A percentile compares a stretch with the other conserved stretches of the same genome.
Evolutionary conservation across 345 rosid genomes (phyloP).

Genomic region (Zanthoxylum bungeanum): DNA sequence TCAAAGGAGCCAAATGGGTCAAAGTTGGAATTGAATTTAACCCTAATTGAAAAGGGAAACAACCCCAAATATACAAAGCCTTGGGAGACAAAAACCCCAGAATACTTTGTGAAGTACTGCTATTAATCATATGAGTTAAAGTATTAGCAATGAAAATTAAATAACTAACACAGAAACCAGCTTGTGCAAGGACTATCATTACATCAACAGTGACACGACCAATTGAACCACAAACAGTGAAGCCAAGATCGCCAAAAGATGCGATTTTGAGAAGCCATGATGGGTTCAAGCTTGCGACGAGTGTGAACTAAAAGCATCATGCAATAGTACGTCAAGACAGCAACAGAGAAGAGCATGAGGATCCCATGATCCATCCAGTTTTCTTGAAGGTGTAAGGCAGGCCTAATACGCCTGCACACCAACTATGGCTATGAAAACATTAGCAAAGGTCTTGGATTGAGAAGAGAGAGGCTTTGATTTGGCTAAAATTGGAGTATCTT

Average conservation of each 20-base stretch:
- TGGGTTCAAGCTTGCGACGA: conserved; percentile 59
- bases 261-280: conserved; percentile 45
- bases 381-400: conserved; percentile 72
- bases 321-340: conserved; percentile 53
- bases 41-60: no score
- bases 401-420: conserved; percentile 76
- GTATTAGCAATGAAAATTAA: conserved; percentile 60
- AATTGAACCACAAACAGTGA: conserved; percentile 43
- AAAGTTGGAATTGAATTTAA: no score
- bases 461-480: conserved; percentile 38
- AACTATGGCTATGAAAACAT: conserved; percentile 67
- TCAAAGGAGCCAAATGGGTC: no score
- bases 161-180: conserved; percentile 72
- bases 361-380: conserved; percentile 67
- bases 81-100: no score
- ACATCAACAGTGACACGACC: conserved; percentile 56
- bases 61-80: no score
- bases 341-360: conserved; percentile 55
- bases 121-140: conserved; percentile 41
- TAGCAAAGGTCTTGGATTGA: conserved; percentile 61
- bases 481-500: no score
- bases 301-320: conserved; percentile 72
- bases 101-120: no score
- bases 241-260: conserved; percentile 73
- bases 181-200: conserved; percentile 64